phyloP scores from a whole-genome alignment of 2,329 filamentous ascomycete species.

The Diaporthe longicolla region DNA sequence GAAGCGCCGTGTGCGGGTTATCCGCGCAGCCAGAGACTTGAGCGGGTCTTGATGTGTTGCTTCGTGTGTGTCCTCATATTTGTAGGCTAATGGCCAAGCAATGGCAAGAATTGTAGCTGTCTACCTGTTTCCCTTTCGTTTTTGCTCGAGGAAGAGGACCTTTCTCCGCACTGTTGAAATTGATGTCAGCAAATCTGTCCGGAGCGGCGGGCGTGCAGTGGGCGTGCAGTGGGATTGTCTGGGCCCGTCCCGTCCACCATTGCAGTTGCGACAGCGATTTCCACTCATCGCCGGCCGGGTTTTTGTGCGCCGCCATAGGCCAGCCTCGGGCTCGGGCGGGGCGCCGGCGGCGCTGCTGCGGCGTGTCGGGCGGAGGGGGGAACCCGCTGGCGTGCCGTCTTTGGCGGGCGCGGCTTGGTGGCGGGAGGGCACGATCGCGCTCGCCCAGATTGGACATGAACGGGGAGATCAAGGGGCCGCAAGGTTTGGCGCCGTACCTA shows the following conservation, averaged over 20 bases:
- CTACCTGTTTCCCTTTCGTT: slow-evolving; percentile 77
- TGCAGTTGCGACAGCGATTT: neutral
- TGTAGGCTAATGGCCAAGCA: neutral
- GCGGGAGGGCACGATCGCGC: neutral
- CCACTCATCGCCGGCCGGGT: neutral
- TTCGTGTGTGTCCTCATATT: neutral
- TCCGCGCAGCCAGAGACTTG: neutral
- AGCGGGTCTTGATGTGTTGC: neutral
- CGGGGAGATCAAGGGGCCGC: neutral
- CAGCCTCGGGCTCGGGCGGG: neutral
- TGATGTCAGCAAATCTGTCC: neutral
- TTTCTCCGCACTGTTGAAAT: slow-evolving; percentile 83
- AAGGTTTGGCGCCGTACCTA: slow-evolving; percentile 70
- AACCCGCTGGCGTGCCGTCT: neutral
- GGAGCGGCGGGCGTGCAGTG: neutral
- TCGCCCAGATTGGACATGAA: neutral
- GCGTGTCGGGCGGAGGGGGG: neutral
- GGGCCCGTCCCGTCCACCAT: neutral
- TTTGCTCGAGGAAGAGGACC: slow-evolving; percentile 95
- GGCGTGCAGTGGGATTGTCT: neutral
- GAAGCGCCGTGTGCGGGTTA: neutral
- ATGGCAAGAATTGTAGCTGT: neutral
- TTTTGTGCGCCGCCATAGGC: neutral
- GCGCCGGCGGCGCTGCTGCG: neutral
- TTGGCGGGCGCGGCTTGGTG: neutral